A percentile compares a stretch with the other conserved stretches of the same genome.
Evolutionary conservation across 2,329 filamentous ascomycete species (phyloP).

Genomic region (Trichophyton equinum): DNA sequence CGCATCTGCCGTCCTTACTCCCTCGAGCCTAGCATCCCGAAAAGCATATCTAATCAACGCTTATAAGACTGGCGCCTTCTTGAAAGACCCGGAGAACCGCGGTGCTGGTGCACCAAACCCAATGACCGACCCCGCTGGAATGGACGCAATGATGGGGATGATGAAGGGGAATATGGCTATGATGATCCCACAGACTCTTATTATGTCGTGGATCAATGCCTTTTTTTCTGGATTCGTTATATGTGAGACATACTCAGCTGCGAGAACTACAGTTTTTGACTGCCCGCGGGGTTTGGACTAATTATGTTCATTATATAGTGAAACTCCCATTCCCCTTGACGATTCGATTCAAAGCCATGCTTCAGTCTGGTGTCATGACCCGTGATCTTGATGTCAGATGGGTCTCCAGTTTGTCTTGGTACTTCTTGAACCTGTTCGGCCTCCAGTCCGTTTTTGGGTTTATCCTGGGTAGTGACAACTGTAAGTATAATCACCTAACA

Average conservation of each 20-base stretch:
- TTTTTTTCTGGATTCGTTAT: constrained; percentile 99
- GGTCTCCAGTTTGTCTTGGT: constrained; percentile 98
- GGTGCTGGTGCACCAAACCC: constrained; percentile 86
- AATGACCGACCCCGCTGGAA: constrained; percentile 85
- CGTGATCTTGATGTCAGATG: constrained; percentile 93
- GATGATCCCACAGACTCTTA: constrained; percentile 97
- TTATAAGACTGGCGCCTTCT: constrained; percentile 73
- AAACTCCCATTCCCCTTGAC: constrained; percentile 96
- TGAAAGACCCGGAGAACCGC: constrained; percentile 76
- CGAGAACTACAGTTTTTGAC: neutral
- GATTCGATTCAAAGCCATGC: constrained; percentile 98
- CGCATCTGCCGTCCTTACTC: constrained; percentile 66
- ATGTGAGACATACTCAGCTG: constrained; percentile 44
- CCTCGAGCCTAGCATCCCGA: constrained; percentile 62
- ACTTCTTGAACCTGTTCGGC: constrained; percentile 94
- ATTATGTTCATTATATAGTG: constrained; percentile 40
- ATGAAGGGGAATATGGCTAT: constrained; percentile 99
- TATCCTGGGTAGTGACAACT: constrained; percentile 87
- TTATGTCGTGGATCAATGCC: constrained; percentile 99
- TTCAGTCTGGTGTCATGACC: constrained; percentile 92
- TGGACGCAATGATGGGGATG: constrained; percentile 99
- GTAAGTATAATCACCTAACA: constrained; percentile 41
- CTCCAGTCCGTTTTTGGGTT: constrained; percentile 96
- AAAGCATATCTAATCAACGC: constrained; percentile 69
- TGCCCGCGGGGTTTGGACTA: constrained; percentile 8